phyloP scores from a whole-genome alignment of 192 early-diverging fungal species.

The Backusella sp. region DNA sequence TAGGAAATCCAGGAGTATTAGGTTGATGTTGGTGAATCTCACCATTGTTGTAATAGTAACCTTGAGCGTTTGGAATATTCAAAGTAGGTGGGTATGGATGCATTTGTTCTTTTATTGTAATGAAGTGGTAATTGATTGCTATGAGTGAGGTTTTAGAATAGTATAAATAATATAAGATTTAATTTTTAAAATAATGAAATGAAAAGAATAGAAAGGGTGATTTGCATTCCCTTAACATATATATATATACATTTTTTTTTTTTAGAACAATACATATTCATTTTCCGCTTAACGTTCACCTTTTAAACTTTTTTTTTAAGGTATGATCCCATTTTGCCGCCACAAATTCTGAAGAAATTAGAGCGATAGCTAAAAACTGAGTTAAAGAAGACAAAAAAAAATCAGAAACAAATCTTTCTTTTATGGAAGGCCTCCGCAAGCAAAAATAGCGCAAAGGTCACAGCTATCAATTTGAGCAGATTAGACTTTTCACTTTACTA shows the following conservation, averaged over 20 bases:
- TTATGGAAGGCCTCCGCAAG: neutral
- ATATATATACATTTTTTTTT: neutral
- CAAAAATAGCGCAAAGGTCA: neutral
- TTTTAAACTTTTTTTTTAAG: neutral
- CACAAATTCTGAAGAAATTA: neutral
- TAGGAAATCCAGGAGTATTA: neutral
- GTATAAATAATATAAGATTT: neutral
- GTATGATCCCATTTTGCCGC: neutral
- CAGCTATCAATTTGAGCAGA: neutral
- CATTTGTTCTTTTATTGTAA: neutral
- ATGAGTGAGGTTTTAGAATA: neutral
- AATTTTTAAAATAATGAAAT: neutral
- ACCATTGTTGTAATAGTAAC: neutral
- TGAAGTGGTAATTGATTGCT: neutral
- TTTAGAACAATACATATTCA: neutral
- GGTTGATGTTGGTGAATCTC: neutral
- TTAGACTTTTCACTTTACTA: neutral
- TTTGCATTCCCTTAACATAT: neutral
- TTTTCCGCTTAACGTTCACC: neutral
- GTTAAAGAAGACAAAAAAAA: neutral
- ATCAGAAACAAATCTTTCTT: neutral
- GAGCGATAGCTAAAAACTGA: neutral
- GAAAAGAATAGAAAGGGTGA: neutral
- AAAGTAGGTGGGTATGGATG: neutral
- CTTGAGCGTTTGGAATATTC: neutral